Conservation (phyloP, 2,329 filamentous ascomycete genomes). For the Pyricularia sp. region DNA sequence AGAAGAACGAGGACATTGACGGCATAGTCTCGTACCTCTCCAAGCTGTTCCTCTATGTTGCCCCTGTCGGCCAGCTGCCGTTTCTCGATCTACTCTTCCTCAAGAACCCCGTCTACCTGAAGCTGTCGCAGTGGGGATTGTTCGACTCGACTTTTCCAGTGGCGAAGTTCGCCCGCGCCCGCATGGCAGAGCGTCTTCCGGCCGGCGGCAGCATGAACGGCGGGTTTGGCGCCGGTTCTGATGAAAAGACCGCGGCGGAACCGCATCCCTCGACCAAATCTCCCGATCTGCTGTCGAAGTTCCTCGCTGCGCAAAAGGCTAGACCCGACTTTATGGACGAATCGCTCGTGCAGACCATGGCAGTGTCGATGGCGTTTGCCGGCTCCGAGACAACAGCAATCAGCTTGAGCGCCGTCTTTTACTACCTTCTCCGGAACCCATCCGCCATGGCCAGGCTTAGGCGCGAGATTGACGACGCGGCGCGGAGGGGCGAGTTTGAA, state of each 20-base stretch:
- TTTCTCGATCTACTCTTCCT: slow-evolving; percentile 59
- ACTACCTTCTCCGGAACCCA: slow-evolving; percentile 60
- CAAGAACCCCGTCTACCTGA: slow-evolving; percentile 67
- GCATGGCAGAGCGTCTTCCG: slow-evolving; percentile 54
- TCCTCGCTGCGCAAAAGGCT: slow-evolving; percentile 57
- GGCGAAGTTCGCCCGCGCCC: slow-evolving; percentile 59
- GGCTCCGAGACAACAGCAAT: slow-evolving; percentile 77
- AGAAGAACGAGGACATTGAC: slow-evolving; percentile 65
- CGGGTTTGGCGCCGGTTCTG: slow-evolving; percentile 23
- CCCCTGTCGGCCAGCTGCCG: slow-evolving; percentile 66
- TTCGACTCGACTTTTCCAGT: slow-evolving; percentile 63
- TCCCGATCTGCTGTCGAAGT: slow-evolving; percentile 61
- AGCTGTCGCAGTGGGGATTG: slow-evolving; percentile 57
- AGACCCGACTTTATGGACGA: slow-evolving; percentile 66
- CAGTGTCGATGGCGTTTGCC: slow-evolving; percentile 63
- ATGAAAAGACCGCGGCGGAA: slow-evolving; percentile 17
- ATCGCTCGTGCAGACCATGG: slow-evolving; percentile 59
- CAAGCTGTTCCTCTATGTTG: slow-evolving; percentile 60
- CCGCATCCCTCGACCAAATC: slow-evolving; percentile 18
- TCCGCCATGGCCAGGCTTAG: slow-evolving; percentile 43
- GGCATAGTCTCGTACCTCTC: slow-evolving; percentile 60
- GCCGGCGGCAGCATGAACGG: background rate
- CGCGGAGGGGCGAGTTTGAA: slow-evolving; percentile 37
- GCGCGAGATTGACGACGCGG: slow-evolving; percentile 53
- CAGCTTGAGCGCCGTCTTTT: slow-evolving; percentile 61